Percentiles rank a stretch among this genome's conserved stretches.
Evolutionary conservation across 148 eudicot species (phyloP).

Genomic region (Arctostaphylos glauca): DNA sequence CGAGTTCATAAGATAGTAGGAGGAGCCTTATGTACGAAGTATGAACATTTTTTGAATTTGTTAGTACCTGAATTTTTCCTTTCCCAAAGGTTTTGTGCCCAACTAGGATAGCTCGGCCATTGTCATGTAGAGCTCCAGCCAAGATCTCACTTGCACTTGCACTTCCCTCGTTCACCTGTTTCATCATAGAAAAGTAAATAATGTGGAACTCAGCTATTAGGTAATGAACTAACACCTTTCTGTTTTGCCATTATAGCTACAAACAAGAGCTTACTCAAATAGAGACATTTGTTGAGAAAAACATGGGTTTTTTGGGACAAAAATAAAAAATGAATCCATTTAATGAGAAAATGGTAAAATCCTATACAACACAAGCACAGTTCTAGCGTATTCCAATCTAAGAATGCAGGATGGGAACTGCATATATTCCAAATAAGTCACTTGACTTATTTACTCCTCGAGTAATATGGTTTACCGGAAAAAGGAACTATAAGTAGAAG

Average conservation of each 20-base stretch:
- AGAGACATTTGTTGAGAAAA: neutral
- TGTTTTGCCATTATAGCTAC: neutral
- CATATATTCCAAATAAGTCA: neutral
- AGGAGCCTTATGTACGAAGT: neutral
- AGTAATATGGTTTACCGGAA: neutral
- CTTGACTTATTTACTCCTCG: too few relatives aligned
- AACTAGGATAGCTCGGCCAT: constrained; percentile 86
- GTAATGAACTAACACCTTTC: neutral
- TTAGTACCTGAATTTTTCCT: constrained; percentile 86
- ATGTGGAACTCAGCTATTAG: neutral
- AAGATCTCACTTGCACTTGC: constrained; percentile 98
- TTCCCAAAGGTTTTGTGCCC: constrained; percentile 90
- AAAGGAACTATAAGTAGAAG: neutral
- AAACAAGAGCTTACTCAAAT: neutral
- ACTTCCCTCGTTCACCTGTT: constrained; percentile 93
- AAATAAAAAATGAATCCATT: neutral
- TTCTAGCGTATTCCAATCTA: neutral
- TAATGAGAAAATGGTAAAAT: too few relatives aligned
- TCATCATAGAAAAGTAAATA: constrained; percentile 2
- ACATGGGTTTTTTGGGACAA: neutral
- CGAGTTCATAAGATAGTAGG: too few relatives aligned
- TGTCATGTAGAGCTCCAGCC: constrained; percentile 94
- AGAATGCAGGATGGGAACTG: neutral
- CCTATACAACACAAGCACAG: too few relatives aligned
- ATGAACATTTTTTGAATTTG: neutral